Evolutionary conservation across 805 yeast species (phyloP), one percentile per base, ranked within the genome.

Genomic region (Clavispora fructus): DNA sequence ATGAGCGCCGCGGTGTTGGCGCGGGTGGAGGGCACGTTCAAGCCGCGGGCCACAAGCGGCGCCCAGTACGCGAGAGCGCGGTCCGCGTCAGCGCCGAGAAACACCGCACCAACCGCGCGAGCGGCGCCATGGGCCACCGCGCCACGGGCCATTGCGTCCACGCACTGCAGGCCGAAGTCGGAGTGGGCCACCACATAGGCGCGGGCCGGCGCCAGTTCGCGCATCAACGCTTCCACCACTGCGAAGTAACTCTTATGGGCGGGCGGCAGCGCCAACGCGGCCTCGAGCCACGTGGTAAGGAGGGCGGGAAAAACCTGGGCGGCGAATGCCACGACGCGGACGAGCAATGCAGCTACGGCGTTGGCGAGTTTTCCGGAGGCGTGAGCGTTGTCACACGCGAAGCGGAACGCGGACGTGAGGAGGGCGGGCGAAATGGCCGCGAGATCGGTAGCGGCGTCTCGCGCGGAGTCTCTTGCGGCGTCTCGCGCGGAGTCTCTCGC

Each of bases 311-410:
- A 16, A 3, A 10, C 5, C 13, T 12, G 13, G 7, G 40, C 40
- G 30, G 66, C 65, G 35, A 80, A 67, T 1, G 55, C 50, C 10
- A 83, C 60, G 42, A 83, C 57, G 53, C 83, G 87, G 2, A 61
- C 44, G 41, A 88, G 75, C 40, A 89, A 57, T 29, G 80, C 86
- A 45, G 72, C 76, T 43, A 87, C 61, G 0, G 95, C 83, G 57
- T 85, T 87, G 6, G 84, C 80, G 26, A 87, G 61, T 0, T 95
- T 82, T 2, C 86, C 80, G 5, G 85, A 82, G 1, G 87, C 77
- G 42, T 79, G 80, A 82, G 90, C 82, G 59, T 78, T 82, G 52
- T 82, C 90, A 33, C 83, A 64, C 12, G 85, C 73, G 59, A 77
- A 85, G 23, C 69, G 68, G 55, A 79, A 78, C 1, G 81, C 45